Evolutionary conservation across 225 moss, liverwort and hornwort species (phyloP), one percentile per base, ranked within the genome.

Genomic region (Bryoerythrophyllum caledonicum): DNA sequence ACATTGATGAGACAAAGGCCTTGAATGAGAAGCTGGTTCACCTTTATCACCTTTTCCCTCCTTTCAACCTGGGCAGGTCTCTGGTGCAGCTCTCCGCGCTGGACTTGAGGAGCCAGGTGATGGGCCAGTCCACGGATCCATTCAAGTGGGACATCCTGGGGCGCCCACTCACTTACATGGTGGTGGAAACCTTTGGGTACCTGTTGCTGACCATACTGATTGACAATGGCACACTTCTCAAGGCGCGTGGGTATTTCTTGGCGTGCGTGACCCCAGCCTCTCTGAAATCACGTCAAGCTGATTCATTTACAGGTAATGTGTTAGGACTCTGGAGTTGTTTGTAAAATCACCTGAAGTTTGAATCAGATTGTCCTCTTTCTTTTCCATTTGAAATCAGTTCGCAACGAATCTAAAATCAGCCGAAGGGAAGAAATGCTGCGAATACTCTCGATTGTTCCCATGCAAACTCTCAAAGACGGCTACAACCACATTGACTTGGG

Each of bases 1-100:
- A 92, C n/a, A 90, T 97, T 81, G 79, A 72, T 60, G 94, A 97
- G 70, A 97, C 96, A 0, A 94, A 88, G 92, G 96, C 84, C n/a
- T 72, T 94, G 73, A 97, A 94, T 72, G 81, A 58, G 56, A 92
- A 88, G 84, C 78, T 97, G 81, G 91, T 92, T 44, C 54, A 88
- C 38, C 2, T 94, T 61, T 97, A 91, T 80, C 92, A 90, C 71
- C 80, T 88, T 24, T 97, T 97, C 54, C 96, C 96, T 65, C 78
- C 96, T 4, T 97, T 84, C 85, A 94, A 97, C 62, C 68, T 97
- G 74, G 96, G 96, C 30, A 86, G 74, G 63, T 91, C 92, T 70
- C 87, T 97, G 35, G 91, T 97, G 79, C 91, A 78, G 83, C 84
- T 97, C 8, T 92, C 94, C 35, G 89, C 91, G 34, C 79, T 97